Conservation (phyloP, 2,329 filamentous ascomycete genomes). For the Zasmidium citrigriseum region DNA sequence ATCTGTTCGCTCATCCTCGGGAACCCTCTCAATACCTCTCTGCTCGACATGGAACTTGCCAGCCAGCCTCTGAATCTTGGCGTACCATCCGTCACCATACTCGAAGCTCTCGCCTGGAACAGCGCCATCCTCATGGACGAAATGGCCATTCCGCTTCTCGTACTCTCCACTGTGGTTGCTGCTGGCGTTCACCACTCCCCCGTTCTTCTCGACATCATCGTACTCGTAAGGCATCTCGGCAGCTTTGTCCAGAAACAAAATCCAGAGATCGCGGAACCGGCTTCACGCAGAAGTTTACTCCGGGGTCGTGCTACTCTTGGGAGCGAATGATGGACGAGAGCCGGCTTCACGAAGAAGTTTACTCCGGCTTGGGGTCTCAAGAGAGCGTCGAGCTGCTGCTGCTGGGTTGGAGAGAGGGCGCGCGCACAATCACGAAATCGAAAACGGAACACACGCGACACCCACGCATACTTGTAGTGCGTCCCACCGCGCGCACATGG, state of each 20-base stretch:
- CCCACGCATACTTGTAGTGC: background rate
- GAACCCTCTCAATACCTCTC: constrained; percentile 74
- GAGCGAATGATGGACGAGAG: background rate
- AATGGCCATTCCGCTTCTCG: constrained; percentile 12
- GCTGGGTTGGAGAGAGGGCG: background rate
- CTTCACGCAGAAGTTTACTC: constrained; percentile 8
- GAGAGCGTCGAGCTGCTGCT: background rate
- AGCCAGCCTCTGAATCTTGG: constrained; percentile 63
- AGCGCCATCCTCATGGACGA: constrained; percentile 44
- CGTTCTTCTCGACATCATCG: constrained; percentile 22
- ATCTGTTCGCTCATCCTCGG: constrained; percentile 67
- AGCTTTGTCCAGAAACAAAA: background rate
- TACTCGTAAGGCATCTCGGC: constrained; percentile 14
- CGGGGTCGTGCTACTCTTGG: background rate
- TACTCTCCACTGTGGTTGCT: constrained; percentile 7
- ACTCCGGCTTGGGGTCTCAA: constrained; percentile 13
- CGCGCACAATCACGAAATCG: background rate
- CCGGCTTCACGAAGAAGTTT: constrained; percentile 25
- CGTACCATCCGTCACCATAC: constrained; percentile 57
- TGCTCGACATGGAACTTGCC: constrained; percentile 70
- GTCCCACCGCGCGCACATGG: background rate
- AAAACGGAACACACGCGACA: background rate
- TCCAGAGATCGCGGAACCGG: too few species aligned
- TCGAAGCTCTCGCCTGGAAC: constrained; percentile 62
- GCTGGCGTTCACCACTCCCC: constrained; percentile 12